Percentiles rank a stretch among this genome's conserved stretches.
These are phyloP conservation scores for Metarhizium brunneum DNA, from an alignment of 2,329 filamentous ascomycete species.

Conservation along the genomic window DNA sequence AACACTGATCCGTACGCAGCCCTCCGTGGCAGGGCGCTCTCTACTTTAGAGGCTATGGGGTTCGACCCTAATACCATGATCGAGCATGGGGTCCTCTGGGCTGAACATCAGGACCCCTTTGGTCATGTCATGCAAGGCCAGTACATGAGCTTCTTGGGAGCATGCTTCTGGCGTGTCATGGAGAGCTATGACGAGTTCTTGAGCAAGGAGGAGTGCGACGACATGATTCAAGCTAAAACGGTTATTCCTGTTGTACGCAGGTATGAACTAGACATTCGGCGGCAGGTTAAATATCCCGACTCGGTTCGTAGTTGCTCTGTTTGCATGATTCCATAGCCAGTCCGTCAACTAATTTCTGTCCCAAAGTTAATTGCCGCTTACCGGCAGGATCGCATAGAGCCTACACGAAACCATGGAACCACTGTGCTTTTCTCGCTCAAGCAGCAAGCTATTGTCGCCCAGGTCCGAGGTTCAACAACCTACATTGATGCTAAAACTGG, in stretches of 20 bases:
- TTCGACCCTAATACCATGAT: slow-evolving; percentile 9
- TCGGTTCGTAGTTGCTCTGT: slow-evolving; percentile 1
- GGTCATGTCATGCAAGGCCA: slow-evolving; percentile 16
- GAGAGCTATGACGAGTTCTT: slow-evolving; percentile 16
- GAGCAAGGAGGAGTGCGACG: slow-evolving; percentile 14
- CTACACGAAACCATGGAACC: slow-evolving; percentile 4
- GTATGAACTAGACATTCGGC: slow-evolving; percentile 12
- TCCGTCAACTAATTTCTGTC: too few relatives aligned
- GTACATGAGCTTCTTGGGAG: slow-evolving; percentile 14
- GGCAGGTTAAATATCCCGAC: slow-evolving; percentile 14
- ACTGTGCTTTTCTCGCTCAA: slow-evolving; percentile 7
- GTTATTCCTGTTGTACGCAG: slow-evolving; percentile 13
- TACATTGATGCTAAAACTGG: slow-evolving; percentile 6
- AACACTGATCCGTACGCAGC: neutral
- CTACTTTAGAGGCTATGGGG: slow-evolving; percentile 9
- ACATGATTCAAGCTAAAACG: slow-evolving; percentile 12
- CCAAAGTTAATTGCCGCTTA: slow-evolving; percentile 7
- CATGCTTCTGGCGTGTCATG: slow-evolving; percentile 13
- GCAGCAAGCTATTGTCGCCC: slow-evolving; percentile 9
- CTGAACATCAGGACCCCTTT: slow-evolving; percentile 16
- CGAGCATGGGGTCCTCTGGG: slow-evolving; percentile 15
- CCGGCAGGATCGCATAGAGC: slow-evolving; percentile 6
- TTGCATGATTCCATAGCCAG: too few relatives aligned
- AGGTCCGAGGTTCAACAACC: slow-evolving; percentile 2
- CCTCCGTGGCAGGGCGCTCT: slow-evolving; percentile 6